A percentile compares a stretch with the other conserved stretches of the same genome.
Evolutionary conservation across 140 eudicot species (phyloP).

Genomic region (Flaveria floridana): DNA sequence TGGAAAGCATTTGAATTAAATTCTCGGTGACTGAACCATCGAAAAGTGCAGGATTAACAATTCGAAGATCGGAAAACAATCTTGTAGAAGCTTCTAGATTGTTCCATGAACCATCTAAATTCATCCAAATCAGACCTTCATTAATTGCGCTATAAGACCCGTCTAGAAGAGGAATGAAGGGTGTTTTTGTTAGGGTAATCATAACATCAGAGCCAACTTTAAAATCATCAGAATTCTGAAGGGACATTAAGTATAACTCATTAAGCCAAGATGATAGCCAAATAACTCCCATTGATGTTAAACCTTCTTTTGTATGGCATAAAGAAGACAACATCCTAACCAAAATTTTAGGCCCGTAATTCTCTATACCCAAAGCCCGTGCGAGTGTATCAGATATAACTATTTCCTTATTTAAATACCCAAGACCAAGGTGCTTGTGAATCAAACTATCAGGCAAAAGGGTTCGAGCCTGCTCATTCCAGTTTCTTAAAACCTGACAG

Average conservation of each 20-base stretch:
- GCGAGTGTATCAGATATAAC: slow-evolving; percentile 69
- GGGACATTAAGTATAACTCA: slow-evolving; percentile 46
- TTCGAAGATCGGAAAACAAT: slow-evolving; percentile 60
- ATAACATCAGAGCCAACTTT: slow-evolving; percentile 47
- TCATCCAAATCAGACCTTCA: slow-evolving; percentile 80
- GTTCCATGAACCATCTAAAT: slow-evolving; percentile 39
- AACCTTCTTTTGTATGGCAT: slow-evolving; percentile 49
- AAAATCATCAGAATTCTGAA: slow-evolving; percentile 23
- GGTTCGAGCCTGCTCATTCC: slow-evolving; percentile 60
- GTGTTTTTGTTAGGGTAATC: slow-evolving; percentile 42
- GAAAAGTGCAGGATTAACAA: slow-evolving; percentile 63
- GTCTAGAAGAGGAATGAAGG: slow-evolving; percentile 78
- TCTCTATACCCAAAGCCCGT: slow-evolving; percentile 66
- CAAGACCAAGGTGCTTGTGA: slow-evolving; percentile 81
- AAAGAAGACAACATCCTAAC: slow-evolving; percentile 57
- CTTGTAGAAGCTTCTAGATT: slow-evolving; percentile 46
- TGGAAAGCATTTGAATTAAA: slow-evolving; percentile 54
- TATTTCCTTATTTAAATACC: slow-evolving; percentile 62
- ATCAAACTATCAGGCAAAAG: slow-evolving; percentile 72
- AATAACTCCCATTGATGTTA: slow-evolving; percentile 57
- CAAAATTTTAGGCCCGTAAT: slow-evolving; percentile 68
- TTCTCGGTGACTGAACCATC: slow-evolving; percentile 39
- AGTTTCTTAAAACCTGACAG: slow-evolving; percentile 70
- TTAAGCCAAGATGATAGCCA: slow-evolving; percentile 79
- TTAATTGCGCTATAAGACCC: slow-evolving; percentile 57